A percentile compares a stretch with the other conserved stretches of the same genome.
These are phyloP conservation scores for Cladophialophora carrionii DNA, from an alignment of 2,329 filamentous ascomycete genomes.

Conservation along the genomic window DNA sequence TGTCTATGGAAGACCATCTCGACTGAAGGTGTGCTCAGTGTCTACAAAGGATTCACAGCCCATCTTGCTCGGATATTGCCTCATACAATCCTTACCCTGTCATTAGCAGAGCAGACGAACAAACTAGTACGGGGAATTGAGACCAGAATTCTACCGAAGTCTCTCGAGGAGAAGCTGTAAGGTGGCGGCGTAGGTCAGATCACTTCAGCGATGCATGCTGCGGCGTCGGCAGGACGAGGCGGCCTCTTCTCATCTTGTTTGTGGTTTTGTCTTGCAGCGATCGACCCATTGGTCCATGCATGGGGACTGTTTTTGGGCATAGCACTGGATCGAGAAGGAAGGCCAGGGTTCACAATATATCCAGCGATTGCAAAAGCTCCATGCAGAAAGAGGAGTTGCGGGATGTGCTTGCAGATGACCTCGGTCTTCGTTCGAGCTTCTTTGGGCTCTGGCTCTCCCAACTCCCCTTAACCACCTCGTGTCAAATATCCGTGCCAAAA, in stretches of 20 bases:
- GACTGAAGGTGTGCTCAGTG: conserved; percentile 86
- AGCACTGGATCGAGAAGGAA: background rate
- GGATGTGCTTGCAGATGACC: background rate
- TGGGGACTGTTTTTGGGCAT: background rate
- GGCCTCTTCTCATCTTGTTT: background rate
- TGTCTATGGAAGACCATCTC: conserved; percentile 87
- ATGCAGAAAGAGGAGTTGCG: background rate
- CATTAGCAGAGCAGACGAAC: conserved; percentile 94
- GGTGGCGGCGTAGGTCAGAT: background rate
- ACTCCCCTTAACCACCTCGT: background rate
- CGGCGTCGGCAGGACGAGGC: conserved; percentile 11
- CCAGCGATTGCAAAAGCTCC: background rate
- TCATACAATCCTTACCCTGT: conserved; percentile 92
- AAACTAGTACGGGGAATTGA: conserved; percentile 85
- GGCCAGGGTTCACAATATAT: background rate
- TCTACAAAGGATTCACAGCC: conserved; percentile 97
- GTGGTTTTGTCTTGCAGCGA: background rate
- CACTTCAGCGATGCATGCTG: conserved; percentile 9
- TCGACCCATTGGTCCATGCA: background rate
- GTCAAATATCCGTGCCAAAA: background rate
- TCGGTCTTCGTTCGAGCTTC: background rate
- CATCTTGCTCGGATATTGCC: conserved; percentile 92
- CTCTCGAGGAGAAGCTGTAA: conserved; percentile 52
- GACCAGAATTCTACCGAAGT: conserved; percentile 56
- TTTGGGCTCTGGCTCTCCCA: background rate